Percentiles rank a stretch among this genome's conserved stretches.
Conservation (phyloP, 331 rosid genomes). For the Malus hybrid region DNA sequence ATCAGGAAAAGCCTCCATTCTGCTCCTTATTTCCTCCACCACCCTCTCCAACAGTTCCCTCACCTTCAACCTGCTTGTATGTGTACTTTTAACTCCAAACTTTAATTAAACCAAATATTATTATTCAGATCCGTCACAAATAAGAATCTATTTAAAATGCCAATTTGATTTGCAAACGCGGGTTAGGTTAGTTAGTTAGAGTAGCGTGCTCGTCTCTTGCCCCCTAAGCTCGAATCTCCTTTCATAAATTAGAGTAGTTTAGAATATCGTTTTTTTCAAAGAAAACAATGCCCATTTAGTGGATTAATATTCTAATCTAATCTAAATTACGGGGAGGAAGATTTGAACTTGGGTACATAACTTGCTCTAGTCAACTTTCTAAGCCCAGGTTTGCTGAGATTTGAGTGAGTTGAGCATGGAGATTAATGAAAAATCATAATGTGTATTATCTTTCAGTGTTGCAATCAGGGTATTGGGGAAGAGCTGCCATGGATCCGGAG, state of each 20-base stretch:
- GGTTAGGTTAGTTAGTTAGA: neutral
- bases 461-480: conserved; percentile 88
- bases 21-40: conserved; percentile 40
- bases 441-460: conserved; percentile 34
- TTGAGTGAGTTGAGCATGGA: neutral
- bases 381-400: neutral
- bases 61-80: conserved; percentile 63
- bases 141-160: neutral
- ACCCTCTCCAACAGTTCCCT: conserved; percentile 44
- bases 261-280: neutral
- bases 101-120: neutral
- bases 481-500: conserved; percentile 93
- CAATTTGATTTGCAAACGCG: neutral
- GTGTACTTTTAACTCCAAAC: conserved; percentile 1
- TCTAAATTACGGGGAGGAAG: neutral
- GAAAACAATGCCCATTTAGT: neutral
- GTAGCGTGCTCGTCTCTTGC: neutral
- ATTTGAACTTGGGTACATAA: neutral
- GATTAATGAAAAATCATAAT: neutral
- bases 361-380: neutral
- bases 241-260: neutral
- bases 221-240: neutral
- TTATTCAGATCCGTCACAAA: neutral
- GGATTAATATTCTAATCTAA: neutral
- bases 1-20: conserved; percentile 72